Evolutionary conservation across 352 stramenopile species (phyloP).

Genomic region (Phytophthora meadii): DNA sequence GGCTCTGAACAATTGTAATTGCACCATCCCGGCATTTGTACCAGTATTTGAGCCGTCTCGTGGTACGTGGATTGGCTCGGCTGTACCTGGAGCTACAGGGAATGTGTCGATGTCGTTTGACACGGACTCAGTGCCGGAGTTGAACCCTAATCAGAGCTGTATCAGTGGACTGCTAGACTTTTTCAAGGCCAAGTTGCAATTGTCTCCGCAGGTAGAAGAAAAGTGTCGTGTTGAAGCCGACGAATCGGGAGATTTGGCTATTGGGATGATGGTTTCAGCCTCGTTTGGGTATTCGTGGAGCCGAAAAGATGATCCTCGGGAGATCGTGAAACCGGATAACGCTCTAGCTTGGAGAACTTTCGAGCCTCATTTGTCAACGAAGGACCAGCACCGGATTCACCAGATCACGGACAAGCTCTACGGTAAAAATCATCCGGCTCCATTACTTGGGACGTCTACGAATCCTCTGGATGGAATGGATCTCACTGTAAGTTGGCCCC

Average conservation of each 20-base stretch:
- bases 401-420: slow-evolving; percentile 49
- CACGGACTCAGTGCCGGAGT: slow-evolving; percentile 72
- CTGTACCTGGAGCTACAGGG: slow-evolving; percentile 69
- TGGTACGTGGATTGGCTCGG: slow-evolving; percentile 72
- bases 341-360: slow-evolving; percentile 33
- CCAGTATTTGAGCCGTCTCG: slow-evolving; percentile 59
- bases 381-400: slow-evolving; percentile 27
- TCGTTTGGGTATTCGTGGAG: slow-evolving; percentile 72
- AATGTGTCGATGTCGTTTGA: slow-evolving; percentile 84
- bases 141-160: slow-evolving; percentile 78
- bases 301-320: slow-evolving; percentile 51
- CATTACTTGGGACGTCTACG: slow-evolving; percentile 41
- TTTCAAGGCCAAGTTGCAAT: slow-evolving; percentile 83
- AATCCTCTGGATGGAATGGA: slow-evolving; percentile 65
- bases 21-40: slow-evolving; percentile 81
- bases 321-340: slow-evolving; percentile 28
- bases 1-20: slow-evolving; percentile 83
- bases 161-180: slow-evolving; percentile 83
- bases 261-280: slow-evolving; percentile 72
- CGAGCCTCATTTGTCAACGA: slow-evolving; percentile 21
- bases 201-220: slow-evolving; percentile 69
- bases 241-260: slow-evolving; percentile 43
- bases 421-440: slow-evolving; percentile 30
- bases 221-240: slow-evolving; percentile 54
- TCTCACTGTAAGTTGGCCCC: slow-evolving; percentile 71